Evolutionary conservation across 192 early-diverging fungal genomes (phyloP).

Genomic region (Linnemannia exigua): DNA sequence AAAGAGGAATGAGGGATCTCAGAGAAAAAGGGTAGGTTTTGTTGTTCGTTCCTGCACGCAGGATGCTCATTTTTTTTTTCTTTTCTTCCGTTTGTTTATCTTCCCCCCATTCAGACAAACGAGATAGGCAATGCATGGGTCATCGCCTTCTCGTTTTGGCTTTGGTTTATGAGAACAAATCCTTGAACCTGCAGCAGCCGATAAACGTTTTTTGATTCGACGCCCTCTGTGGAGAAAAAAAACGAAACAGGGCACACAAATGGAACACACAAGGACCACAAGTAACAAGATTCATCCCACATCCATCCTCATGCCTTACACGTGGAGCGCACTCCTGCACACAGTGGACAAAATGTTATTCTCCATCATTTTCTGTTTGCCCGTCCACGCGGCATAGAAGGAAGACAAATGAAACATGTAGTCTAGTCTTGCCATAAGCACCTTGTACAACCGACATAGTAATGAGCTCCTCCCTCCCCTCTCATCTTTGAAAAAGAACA

Average conservation of each 20-base stretch:
- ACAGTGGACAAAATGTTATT: background rate
- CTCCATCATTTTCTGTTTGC: background rate
- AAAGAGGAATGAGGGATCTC: background rate
- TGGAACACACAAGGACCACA: background rate
- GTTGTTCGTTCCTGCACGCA: background rate
- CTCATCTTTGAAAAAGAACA: background rate
- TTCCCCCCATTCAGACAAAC: background rate
- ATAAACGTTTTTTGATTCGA: constrained; percentile 6
- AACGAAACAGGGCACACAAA: background rate
- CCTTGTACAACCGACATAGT: too few species aligned
- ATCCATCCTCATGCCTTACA: too few species aligned
- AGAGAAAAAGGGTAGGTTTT: background rate
- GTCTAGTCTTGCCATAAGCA: too few species aligned
- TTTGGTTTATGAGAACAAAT: too few species aligned
- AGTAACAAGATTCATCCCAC: too few species aligned
- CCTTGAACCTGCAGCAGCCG: too few species aligned
- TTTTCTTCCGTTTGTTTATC: background rate
- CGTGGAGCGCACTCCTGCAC: too few species aligned
- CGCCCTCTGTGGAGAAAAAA: background rate
- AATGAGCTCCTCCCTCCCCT: background rate
- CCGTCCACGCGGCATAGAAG: background rate
- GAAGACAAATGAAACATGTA: too few species aligned
- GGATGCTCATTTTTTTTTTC: background rate
- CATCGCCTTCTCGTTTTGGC: too few species aligned
- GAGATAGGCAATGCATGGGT: background rate